Base-by-base conservation (phyloP, 2,329 filamentous ascomycete genomes). In the Leptographium flavum region DNA sequence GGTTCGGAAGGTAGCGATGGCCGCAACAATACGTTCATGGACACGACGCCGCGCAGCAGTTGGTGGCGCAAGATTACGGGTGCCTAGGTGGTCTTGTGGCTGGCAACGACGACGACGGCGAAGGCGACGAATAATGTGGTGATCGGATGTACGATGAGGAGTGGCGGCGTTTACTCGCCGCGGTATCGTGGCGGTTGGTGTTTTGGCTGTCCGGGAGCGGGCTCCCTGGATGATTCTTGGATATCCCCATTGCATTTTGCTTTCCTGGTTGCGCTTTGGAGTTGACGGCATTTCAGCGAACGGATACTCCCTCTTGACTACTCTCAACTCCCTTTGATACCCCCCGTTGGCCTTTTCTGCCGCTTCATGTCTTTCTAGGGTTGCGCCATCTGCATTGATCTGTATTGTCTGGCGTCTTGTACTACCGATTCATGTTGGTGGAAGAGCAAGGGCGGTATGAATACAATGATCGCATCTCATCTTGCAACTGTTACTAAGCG, bases 31-130 rank as follows among this genome's bases (percentile, higher is more conserved):
- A 60, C 61, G 21, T 65, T 67, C 42, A 62, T 63, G 50, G 69
- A 73, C 45, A 50, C 62, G 11, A 63, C 69, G 13, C 71, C 71
- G 19, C 63, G 71, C 47, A 73, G 68, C 49, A 75, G 71, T 51
- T 76, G 74, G 73, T 78, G 74, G 74, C 72, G 63, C 61, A 76
- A 75, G 62, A 57, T 75, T 43, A 68, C 67, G 3, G 55, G 57
- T 6, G 27, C 28, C 4, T 42, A 33, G 31, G 30, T 10, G 30
- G 27, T 28, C 27, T 28, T n/a, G n/a, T n/a, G n/a, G n/a, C n/a
- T n/a, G n/a, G n/a, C 27, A 28, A 4, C 11, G 21, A 11, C 4
- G 21, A 13, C 21, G 19, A 7, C n/a, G n/a, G n/a, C n/a, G n/a
- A n/a, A n/a, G n/a, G n/a, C n/a, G n/a, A 38, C 11, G 19, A 37